Evolutionary conservation across 2,329 filamentous ascomycete genomes (phyloP).

Genomic region (Cercospora sesami): DNA sequence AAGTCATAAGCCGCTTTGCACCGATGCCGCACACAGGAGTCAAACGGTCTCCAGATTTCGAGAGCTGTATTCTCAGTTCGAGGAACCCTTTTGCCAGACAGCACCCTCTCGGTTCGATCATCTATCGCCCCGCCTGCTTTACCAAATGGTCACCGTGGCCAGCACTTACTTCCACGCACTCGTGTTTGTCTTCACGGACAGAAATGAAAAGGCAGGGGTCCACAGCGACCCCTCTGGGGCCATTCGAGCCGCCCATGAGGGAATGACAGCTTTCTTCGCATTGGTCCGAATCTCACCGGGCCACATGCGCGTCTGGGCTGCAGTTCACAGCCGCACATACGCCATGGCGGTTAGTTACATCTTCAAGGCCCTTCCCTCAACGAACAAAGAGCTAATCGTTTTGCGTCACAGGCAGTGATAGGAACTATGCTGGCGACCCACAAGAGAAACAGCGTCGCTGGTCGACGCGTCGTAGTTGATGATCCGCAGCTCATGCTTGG

Average conservation of each 20-base stretch:
- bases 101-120: not conserved
- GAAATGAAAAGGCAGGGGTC: not conserved
- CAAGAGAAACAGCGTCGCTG: not conserved
- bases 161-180: constrained; percentile 12
- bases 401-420: not conserved
- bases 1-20: not conserved
- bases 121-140: not conserved
- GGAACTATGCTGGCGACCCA: not conserved
- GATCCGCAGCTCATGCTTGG: not conserved
- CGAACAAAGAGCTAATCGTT: not conserved
- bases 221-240: constrained; percentile 9
- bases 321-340: not conserved
- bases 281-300: not conserved
- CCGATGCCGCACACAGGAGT: not conserved
- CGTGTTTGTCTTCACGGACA: constrained; percentile 16
- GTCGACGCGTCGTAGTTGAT: not conserved
- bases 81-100: not conserved
- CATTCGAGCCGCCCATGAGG: not conserved
- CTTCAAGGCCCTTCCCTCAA: too few relatives aligned
- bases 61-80: not conserved
- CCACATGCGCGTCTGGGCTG: not conserved
- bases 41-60: not conserved
- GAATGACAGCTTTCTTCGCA: not conserved
- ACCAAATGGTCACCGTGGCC: constrained; percentile 4
- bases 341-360: not conserved